Evolutionary conservation across 2,329 filamentous ascomycete species (phyloP).

Genomic region (Metarhizium sp.): DNA sequence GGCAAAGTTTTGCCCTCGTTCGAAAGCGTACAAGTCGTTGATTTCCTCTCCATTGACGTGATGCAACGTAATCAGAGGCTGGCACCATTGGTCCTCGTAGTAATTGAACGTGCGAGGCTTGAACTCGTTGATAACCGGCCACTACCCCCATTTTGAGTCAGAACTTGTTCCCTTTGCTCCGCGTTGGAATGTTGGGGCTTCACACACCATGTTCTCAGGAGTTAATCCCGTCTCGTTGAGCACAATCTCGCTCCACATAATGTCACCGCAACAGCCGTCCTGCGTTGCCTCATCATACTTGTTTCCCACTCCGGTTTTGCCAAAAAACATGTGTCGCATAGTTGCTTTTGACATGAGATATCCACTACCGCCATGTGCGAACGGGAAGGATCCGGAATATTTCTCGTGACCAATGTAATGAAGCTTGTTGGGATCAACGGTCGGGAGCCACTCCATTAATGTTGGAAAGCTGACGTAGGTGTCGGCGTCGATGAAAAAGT

Average conservation of each 20-base stretch:
- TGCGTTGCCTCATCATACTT: conserved; percentile 33
- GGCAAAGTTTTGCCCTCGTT: conserved; percentile 32
- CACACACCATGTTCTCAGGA: conserved; percentile 32
- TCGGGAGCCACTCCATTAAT: conserved; percentile 36
- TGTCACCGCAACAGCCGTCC: conserved; percentile 41
- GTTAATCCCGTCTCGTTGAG: conserved; percentile 29
- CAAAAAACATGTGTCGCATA: conserved; percentile 35
- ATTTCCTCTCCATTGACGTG: conserved; percentile 42
- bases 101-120: conserved; percentile 40
- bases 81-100: conserved; percentile 39
- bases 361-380: conserved; percentile 48
- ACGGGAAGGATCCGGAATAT: conserved; percentile 30
- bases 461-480: conserved; percentile 47
- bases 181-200: not conserved
- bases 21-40: conserved; percentile 39
- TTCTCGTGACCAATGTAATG: conserved; percentile 41
- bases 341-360: conserved; percentile 42
- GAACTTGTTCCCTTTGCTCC: no score
- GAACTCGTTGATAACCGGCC: conserved; percentile 46
- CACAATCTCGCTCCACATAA: conserved; percentile 35
- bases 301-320: conserved; percentile 31
- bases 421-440: conserved; percentile 30
- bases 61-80: conserved; percentile 46
- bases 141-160: conserved; percentile 17
- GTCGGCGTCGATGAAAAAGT: conserved; percentile 49